These are phyloP conservation scores for Haberlea rhodopensis DNA, from an alignment of 257 asterid species.

Conservation along the genomic window DNA sequence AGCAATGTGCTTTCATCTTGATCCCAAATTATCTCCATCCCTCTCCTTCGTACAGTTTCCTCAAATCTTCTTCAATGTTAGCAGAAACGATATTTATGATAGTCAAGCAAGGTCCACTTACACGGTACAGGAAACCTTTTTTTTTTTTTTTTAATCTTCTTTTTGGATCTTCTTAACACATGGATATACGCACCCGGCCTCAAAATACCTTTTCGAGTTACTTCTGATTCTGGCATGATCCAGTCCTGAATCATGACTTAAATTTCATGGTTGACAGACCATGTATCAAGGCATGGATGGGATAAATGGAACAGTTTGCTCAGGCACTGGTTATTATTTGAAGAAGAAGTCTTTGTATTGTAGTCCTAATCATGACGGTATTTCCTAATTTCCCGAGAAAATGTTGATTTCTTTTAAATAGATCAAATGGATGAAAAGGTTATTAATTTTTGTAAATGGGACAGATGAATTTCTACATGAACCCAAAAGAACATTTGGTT, in stretches of 20 bases:
- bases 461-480: constrained; percentile 50
- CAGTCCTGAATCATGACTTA: background rate
- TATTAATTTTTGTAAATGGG: constrained; percentile 2
- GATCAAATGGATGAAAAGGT: background rate
- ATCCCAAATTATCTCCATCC: constrained; percentile 36
- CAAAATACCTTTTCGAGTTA: background rate
- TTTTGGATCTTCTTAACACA: too few species aligned
- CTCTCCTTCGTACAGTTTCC: constrained; percentile 67
- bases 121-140: constrained; percentile 13
- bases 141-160: too few species aligned
- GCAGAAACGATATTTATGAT: constrained; percentile 71
- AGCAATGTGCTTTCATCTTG: constrained; percentile 74
- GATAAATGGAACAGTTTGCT: constrained; percentile 51
- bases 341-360: constrained; percentile 60
- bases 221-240: background rate
- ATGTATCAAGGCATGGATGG: constrained; percentile 95
- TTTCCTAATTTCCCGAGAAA: background rate
- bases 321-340: constrained; percentile 75
- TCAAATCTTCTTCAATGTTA: constrained; percentile 72
- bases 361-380: constrained; percentile 52
- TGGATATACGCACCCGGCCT: too few species aligned
- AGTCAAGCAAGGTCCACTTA: constrained; percentile 79
- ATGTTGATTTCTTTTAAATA: background rate
- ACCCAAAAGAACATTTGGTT: constrained; percentile 49
- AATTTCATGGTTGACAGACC: constrained; percentile 36